phyloP scores from a whole-genome alignment of 805 yeast species.

The Metschnikowia lochheadii region DNA sequence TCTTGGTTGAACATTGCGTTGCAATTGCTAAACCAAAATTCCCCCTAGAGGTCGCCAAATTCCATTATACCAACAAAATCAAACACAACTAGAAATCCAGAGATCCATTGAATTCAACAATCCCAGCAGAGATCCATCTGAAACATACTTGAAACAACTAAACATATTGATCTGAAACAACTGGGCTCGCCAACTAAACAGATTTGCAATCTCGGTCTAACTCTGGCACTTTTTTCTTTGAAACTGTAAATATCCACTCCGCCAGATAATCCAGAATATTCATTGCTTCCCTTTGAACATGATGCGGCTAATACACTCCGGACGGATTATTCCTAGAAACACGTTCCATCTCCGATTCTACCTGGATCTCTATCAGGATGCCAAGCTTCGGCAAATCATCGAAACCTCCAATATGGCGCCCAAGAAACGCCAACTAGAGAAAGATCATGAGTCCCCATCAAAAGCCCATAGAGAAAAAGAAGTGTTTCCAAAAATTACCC shows the following conservation, averaged over 20 bases:
- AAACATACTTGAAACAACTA: no score
- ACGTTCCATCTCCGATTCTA: neutral
- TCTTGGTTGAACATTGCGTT: neutral
- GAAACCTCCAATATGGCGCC: constrained; percentile 34
- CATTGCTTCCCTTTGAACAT: neutral
- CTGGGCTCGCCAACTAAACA: no score
- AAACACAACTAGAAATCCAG: no score
- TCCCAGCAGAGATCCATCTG: no score
- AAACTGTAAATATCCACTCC: no score
- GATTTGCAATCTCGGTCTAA: no score
- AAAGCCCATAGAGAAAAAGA: neutral
- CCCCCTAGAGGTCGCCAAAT: no score
- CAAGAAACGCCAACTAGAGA: constrained; percentile 8
- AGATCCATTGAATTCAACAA: no score
- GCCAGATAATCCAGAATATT: neutral
- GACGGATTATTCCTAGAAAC: neutral
- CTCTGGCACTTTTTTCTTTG: no score
- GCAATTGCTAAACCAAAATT: neutral
- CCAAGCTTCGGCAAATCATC: constrained; percentile 29
- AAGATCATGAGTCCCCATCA: neutral
- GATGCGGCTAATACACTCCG: neutral
- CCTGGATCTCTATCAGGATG: constrained; percentile 18
- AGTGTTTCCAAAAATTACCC: neutral
- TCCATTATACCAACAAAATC: no score
- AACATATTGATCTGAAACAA: no score